Evolutionary conservation across 2,329 filamentous ascomycete genomes (phyloP), one percentile per base, ranked within the genome.

Genomic region (Aspergillus persii): DNA sequence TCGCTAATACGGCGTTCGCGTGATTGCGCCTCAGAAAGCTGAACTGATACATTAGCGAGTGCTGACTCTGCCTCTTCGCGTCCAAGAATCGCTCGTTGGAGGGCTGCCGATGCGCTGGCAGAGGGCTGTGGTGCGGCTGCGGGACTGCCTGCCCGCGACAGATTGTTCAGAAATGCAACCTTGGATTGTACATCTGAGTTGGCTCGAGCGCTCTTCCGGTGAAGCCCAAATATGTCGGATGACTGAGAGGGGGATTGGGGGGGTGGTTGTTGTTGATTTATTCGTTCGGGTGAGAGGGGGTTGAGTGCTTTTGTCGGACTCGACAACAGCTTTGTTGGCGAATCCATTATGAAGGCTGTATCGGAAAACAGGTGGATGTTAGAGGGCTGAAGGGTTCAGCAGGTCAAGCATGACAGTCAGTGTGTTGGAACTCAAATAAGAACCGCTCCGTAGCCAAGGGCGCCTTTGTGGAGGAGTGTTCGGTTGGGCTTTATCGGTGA

Each of bases 201-300:
- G 1, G 70, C 71, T 46, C 71, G 71, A 3, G 69, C 66, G 29
- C 69, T 73, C 56, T 76, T 78, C 49, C 73, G 72, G 27, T 77
- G 74, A 1, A 73, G 63, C 6, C 68, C 70, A 8, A 73, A 61
- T 1, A 75, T 62, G 18, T 79, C 74, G 2, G 72, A 63, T 2
- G 72, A 69, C 31, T 75, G 56, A 5, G 76, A 76, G 8, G 78
- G 77, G 1, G 79, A 80, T 18, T 67, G 69, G 41, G 73, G 73
- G 48, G 77, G 66, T 46, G 67, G 71, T 69, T 80, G 71, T 69
- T 80, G 77, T 69, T 81, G 77, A 64, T 82, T 82, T 61, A 80
- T 77, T 49, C 79, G 78, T 61, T 81, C 77, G 27, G 79, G 77
- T n/a, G 80, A 80, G 4, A 80, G 62, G 54, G 78, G 78, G 57